phyloP scores from a whole-genome alignment of 345 rosid species.

The Aquilaria malaccensis region DNA sequence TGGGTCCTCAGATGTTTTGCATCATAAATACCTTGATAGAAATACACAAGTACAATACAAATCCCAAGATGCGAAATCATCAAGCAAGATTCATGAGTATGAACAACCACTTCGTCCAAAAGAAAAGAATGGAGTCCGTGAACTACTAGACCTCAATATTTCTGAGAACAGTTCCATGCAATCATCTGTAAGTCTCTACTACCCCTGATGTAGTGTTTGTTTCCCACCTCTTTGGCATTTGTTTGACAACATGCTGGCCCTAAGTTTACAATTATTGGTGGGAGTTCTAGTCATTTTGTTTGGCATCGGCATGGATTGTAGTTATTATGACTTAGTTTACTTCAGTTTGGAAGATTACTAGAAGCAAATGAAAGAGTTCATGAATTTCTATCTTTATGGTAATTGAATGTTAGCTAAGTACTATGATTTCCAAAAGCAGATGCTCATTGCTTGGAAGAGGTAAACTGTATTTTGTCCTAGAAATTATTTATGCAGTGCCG shows the following conservation, averaged over 20 bases:
- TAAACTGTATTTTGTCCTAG: constrained; percentile 2
- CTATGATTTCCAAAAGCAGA: constrained; percentile 1
- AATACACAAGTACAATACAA: constrained; percentile 34
- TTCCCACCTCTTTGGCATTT: too few relatives aligned
- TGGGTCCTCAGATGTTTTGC: constrained; percentile 34
- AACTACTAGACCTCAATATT: constrained; percentile 46
- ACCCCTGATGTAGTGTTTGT: too few relatives aligned
- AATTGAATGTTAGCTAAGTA: not conserved
- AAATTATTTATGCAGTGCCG: not conserved
- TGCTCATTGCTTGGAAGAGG: not conserved
- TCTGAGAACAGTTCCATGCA: constrained; percentile 43
- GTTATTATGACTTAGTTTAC: too few relatives aligned
- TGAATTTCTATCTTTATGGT: not conserved
- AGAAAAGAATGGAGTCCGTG: constrained; percentile 48
- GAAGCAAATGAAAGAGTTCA: too few relatives aligned
- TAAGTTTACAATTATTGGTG: too few relatives aligned
- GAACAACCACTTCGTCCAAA: constrained; percentile 37
- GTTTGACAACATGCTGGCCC: too few relatives aligned
- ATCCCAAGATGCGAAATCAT: constrained; percentile 38
- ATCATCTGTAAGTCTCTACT: constrained; percentile 36
- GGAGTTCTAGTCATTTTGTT: too few relatives aligned
- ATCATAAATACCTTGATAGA: constrained; percentile 47
- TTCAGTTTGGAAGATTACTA: too few relatives aligned
- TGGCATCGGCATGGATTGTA: too few relatives aligned
- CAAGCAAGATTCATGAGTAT: constrained; percentile 21